Base-by-base conservation (phyloP, 345 rosid genomes). In the Brassica juncea region DNA sequence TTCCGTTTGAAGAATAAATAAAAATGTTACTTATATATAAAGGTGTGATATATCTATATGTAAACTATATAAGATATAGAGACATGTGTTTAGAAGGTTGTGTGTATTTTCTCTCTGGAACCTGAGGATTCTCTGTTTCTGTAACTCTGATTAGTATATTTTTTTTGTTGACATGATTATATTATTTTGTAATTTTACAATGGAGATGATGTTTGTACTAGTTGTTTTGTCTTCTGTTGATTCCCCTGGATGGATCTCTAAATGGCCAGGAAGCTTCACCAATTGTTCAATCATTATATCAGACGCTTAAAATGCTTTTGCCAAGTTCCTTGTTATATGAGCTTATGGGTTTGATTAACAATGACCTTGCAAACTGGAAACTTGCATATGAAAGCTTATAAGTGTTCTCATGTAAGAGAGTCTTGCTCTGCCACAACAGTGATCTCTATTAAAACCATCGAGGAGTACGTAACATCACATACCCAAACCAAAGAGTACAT, bases 401-500 rank as follows among this genome's bases (percentile, higher is more conserved):
- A 85, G 73, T 91, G 86, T 54, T n/a, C 97, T 86, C 78, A 94
- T 69, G 16, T 90, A 91, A 11, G 89, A 60, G 62, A 60, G 62
- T 90, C 89, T 82, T 80, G 72, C 81, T 92, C 94, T 10, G 98
- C 97, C 61, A 90, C 87, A 1, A 90, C 82, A 5, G 95, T 88
- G 80, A 91, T 87, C 87, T 89, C 92, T 91, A 84, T 86, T 79
- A 91, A 75, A 12, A 94, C 92, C 96, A 91, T 88, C 35, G 90
- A 88, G 0, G 92, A 86, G 47, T 39, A 39, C 47, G 12, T 39
- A 10, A 39, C 49, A 42, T 42, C 49, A 10, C 49, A 42, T 10
- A 42, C 4, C 49, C 49, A 42, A 42, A 42, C 49, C 35, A 74
- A 57, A 66, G 55, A 67, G 73, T 42, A 78, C 77, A 79, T 58